A percentile compares a stretch with the other conserved stretches of the same genome.
Evolutionary conservation across 2,329 filamentous ascomycete genomes (phyloP).

Genomic region (Cryphonectria carpinicola): DNA sequence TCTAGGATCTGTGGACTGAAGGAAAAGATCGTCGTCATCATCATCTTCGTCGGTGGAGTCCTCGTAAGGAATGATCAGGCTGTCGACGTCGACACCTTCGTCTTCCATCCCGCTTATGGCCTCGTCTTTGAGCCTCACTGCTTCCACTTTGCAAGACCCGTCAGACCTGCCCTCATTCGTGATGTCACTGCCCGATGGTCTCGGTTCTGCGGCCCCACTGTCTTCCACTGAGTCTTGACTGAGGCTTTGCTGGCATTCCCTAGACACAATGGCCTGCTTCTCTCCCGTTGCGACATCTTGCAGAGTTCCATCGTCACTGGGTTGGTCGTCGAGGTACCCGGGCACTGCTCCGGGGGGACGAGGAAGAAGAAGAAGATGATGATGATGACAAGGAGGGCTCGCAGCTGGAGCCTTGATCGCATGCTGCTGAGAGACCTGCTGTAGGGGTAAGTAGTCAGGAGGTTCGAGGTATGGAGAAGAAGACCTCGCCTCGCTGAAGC

Average conservation of each 20-base stretch:
- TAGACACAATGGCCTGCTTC: not conserved
- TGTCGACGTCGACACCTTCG: slow-evolving; percentile 36
- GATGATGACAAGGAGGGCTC: slow-evolving; percentile 45
- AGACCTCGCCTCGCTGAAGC: slow-evolving; percentile 42
- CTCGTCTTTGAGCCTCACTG: slow-evolving; percentile 31
- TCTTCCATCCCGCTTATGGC: slow-evolving; percentile 28
- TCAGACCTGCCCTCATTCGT: slow-evolving; percentile 16
- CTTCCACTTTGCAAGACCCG: not conserved
- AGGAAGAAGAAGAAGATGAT: slow-evolving; percentile 53
- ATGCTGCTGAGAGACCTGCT: slow-evolving; percentile 37
- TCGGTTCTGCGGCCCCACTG: slow-evolving; percentile 4
- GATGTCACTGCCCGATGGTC: slow-evolving; percentile 18
- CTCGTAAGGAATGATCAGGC: slow-evolving; percentile 51
- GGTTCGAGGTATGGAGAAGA: slow-evolving; percentile 49
- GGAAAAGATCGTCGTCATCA: slow-evolving; percentile 62
- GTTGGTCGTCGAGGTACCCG: slow-evolving; percentile 38
- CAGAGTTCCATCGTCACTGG: slow-evolving; percentile 26
- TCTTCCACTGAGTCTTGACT: not conserved
- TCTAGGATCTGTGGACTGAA: slow-evolving; percentile 56
- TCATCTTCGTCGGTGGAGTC: slow-evolving; percentile 56
- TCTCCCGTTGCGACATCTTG: not conserved
- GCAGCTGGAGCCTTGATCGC: slow-evolving; percentile 37
- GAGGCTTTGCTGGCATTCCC: not conserved
- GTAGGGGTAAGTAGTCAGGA: slow-evolving; percentile 40
- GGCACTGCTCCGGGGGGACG: slow-evolving; percentile 50